Evolutionary conservation across 2,329 filamentous ascomycete genomes (phyloP), one percentile per base, ranked within the genome.

Genomic region (Beauveria sp.): DNA sequence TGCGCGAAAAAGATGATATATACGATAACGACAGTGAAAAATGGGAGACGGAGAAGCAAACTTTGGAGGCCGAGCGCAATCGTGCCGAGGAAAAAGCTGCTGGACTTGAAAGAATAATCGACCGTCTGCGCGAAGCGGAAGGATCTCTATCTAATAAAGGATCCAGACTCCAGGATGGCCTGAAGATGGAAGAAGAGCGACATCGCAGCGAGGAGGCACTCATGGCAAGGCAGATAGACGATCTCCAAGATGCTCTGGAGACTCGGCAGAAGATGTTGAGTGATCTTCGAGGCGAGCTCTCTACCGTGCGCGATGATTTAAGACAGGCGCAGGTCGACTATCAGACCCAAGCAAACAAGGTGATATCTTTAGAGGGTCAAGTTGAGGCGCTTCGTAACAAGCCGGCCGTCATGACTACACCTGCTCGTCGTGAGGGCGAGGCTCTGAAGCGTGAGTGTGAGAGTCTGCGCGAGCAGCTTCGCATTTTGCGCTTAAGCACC

Each of bases 201-300:
- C 87, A 94, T 68, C 81, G 81, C 64, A 84, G 82, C 60, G 89
- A 93, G 67, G 88, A 93, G 69, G 83, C 83, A 12, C 75, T 86
- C 8, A 77, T 96, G 55, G 84, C 79, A 63, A 81, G 83, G n/a
- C 90, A 94, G 70, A 84, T 96, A 56, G 83, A 88, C 52, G 87
- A 88, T 55, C 78, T 94, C 10, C 87, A 89, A 67, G 81, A 85
- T 53, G 89, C 91, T 62, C 79, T 94, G 14, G 81, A 88, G 61
- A 78, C 83, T 30, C 85, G 88, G 64, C 84, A 89, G 68, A 76
- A 80, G n/a, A 78, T 84, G 48, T 72, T 91, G 6, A 88, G 88
- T 20, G 82, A 84, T 55, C 77, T 89, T 28, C 83, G 87, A 57
- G 81, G 79, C 57, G 88, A 92, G 67, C 75, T 92, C 3, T 84